Conservation (phyloP, 225 moss, liverwort and hornwort genomes). For the Polytrichum commune region DNA sequence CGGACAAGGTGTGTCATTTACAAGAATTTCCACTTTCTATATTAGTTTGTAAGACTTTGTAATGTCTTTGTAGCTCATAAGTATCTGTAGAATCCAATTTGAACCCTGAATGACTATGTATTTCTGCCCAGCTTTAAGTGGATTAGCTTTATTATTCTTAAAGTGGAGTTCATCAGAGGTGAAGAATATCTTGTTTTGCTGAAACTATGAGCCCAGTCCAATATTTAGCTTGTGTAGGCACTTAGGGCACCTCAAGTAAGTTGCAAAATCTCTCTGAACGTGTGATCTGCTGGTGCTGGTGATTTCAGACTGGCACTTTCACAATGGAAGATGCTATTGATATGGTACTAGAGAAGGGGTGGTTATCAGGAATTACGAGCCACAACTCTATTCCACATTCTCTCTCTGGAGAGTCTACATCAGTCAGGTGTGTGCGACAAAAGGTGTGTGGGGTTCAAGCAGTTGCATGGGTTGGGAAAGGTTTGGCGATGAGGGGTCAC, state of each 20-base stretch:
- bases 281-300: neutral
- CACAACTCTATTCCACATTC: neutral
- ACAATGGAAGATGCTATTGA: slow-evolving; percentile 45
- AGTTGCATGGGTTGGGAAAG: slow-evolving; percentile 72
- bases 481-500: slow-evolving; percentile 83
- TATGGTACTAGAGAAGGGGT: slow-evolving; percentile 35
- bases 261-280: neutral
- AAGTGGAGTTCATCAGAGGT: too few species aligned
- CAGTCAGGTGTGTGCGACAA: slow-evolving; percentile 11
- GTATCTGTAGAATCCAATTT: too few species aligned
- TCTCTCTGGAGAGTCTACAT: slow-evolving; percentile 7
- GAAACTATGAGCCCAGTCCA: neutral
- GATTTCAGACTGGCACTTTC: slow-evolving; percentile 19
- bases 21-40: neutral
- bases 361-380: slow-evolving; percentile 15
- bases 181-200: too few species aligned
- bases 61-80: neutral
- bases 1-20: slow-evolving; percentile 31
- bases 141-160: too few species aligned
- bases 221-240: neutral
- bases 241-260: neutral
- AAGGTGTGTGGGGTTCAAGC: slow-evolving; percentile 42
- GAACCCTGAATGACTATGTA: too few species aligned
- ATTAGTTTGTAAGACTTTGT: neutral
- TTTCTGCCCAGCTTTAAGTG: too few species aligned